Conservation (phyloP, 148 eudicot genomes). For the Rhododendron griersonianum region DNA sequence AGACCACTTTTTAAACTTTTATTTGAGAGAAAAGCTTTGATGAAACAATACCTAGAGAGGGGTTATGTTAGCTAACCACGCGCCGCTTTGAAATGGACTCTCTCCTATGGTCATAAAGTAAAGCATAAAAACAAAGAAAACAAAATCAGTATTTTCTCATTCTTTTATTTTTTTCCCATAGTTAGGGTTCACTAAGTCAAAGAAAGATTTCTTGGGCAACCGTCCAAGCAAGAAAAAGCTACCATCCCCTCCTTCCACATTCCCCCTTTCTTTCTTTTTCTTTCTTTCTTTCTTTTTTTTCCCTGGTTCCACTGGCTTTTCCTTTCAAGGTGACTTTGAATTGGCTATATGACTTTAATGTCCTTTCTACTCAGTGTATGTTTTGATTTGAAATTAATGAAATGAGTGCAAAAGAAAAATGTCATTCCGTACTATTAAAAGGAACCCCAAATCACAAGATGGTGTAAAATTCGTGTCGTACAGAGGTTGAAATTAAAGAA, state of each 20-base stretch:
- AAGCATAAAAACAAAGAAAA: conserved; percentile 2
- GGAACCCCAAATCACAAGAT: background rate
- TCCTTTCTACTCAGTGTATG: background rate
- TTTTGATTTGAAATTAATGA: background rate
- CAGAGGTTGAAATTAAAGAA: background rate
- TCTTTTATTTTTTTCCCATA: background rate
- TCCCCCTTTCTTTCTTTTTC: background rate
- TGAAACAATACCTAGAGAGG: background rate
- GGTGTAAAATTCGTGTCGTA: too few species aligned
- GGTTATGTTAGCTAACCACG: background rate
- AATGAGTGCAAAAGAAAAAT: background rate
- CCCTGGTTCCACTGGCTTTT: conserved; percentile 8
- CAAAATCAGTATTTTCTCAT: background rate
- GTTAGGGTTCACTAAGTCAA: conserved; percentile 18
- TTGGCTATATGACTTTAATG: conserved; percentile 1
- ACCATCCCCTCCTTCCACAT: conserved; percentile 7
- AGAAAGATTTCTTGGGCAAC: conserved; percentile 17
- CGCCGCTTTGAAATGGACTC: conserved; percentile 11
- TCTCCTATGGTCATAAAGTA: background rate
- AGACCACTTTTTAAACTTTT: background rate
- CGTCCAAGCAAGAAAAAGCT: conserved; percentile 17
- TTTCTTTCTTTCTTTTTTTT: background rate
- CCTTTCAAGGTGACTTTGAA: background rate
- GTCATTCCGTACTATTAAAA: background rate
- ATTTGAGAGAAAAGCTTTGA: background rate